These are phyloP conservation scores for Botrytis cinerea DNA, from an alignment of 2,329 filamentous ascomycete species.

Conservation along the genomic window DNA sequence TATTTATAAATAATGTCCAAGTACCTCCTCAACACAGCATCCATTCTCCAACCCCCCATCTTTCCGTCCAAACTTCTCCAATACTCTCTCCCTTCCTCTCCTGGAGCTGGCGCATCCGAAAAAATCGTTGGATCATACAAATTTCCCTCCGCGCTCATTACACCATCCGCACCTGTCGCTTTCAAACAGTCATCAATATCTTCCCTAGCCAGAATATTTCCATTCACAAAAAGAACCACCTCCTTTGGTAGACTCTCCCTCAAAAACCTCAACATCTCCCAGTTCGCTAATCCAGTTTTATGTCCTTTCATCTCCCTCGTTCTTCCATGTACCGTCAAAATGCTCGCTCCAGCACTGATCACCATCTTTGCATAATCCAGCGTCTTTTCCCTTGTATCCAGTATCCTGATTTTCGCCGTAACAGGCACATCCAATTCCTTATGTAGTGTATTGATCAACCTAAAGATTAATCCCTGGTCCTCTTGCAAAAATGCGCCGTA, in stretches of 20 bases:
- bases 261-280: slow-evolving; percentile 79
- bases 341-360: slow-evolving; percentile 82
- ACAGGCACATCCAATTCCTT: slow-evolving; percentile 77
- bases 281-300: slow-evolving; percentile 89
- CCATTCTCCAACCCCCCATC: slow-evolving; percentile 78
- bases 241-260: slow-evolving; percentile 80
- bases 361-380: slow-evolving; percentile 88
- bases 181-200: slow-evolving; percentile 78
- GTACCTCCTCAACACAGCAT: slow-evolving; percentile 84
- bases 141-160: slow-evolving; percentile 97
- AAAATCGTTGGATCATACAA: slow-evolving; percentile 91
- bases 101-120: slow-evolving; percentile 62
- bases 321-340: slow-evolving; percentile 89
- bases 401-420: slow-evolving; percentile 90
- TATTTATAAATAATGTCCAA: slow-evolving; percentile 85
- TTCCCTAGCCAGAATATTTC: slow-evolving; percentile 80
- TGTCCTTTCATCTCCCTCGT: slow-evolving; percentile 93
- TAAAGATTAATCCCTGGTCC: slow-evolving; percentile 79
- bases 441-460: slow-evolving; percentile 82
- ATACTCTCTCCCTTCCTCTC: slow-evolving; percentile 74
- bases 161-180: slow-evolving; percentile 83
- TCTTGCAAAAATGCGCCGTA: slow-evolving; percentile 97
- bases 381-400: slow-evolving; percentile 84
- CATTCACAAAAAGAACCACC: slow-evolving; percentile 95
- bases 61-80: slow-evolving; percentile 79